A percentile compares a stretch with the other conserved stretches of the same genome.
phyloP scores from a whole-genome alignment of 176 grass and related monocot species.

The Triticum monococcum region DNA sequence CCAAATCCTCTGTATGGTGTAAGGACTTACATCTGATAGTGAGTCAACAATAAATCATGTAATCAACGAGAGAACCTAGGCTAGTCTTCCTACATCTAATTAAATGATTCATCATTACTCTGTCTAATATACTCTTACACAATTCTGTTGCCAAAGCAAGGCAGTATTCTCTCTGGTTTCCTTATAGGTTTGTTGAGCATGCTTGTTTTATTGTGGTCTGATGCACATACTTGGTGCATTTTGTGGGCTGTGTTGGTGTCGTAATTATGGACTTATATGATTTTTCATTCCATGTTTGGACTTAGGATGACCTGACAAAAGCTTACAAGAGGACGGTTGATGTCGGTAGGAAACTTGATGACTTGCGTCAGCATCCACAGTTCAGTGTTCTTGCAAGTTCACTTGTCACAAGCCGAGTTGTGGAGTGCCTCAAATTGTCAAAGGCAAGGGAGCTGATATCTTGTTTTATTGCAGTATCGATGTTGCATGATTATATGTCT shows the following conservation, averaged over 20 bases:
- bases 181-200: conserved; percentile 8
- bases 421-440: conserved; percentile 77
- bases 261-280: conserved; percentile 18
- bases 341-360: conserved; percentile 68
- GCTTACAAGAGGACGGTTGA: conserved; percentile 83
- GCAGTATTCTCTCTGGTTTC: conserved; percentile 8
- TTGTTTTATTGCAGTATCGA: conserved; percentile 19
- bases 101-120: not conserved
- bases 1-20: conserved; percentile 7
- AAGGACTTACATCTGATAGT: conserved; percentile 22
- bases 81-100: not conserved
- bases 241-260: not conserved
- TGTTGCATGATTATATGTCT: not conserved
- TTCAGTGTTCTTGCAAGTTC: conserved; percentile 75
- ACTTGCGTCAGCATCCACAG: conserved; percentile 68
- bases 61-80: not conserved
- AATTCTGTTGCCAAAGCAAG: conserved; percentile 12
- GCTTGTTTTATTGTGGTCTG: not conserved
- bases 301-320: conserved; percentile 81
- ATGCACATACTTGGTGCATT: conserved; percentile 17
- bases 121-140: conserved; percentile 10
- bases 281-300: conserved; percentile 44
- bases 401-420: conserved; percentile 50
- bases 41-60: conserved; percentile 27
- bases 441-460: conserved; percentile 53